Conservation (phyloP, 106 monocot species). For the Dioscorea alata region DNA sequence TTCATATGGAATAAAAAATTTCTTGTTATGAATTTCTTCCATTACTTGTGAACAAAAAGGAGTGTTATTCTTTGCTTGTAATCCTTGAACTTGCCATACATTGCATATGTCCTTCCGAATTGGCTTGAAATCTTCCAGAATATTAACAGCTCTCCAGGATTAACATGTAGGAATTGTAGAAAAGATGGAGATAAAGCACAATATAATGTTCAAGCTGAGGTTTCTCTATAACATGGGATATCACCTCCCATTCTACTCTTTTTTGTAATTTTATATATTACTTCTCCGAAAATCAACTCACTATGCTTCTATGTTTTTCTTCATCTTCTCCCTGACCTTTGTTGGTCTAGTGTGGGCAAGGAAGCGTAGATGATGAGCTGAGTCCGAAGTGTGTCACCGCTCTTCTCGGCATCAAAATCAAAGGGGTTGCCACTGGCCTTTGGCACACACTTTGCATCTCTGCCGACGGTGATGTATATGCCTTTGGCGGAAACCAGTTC, state of each 20-base stretch:
- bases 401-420: slow-evolving; percentile 70
- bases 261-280: slow-evolving; percentile 6
- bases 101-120: background rate
- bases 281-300: slow-evolving; percentile 6
- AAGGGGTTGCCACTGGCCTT: slow-evolving; percentile 68
- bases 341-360: slow-evolving; percentile 86
- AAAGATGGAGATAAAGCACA: slow-evolving; percentile 68
- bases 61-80: background rate
- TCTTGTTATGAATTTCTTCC: background rate
- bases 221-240: slow-evolving; percentile 40
- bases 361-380: slow-evolving; percentile 81
- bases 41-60: background rate
- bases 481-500: slow-evolving; percentile 98
- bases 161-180: slow-evolving; percentile 62
- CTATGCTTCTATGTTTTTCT: slow-evolving; percentile 8
- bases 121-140: slow-evolving; percentile 8
- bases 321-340: slow-evolving; percentile 1
- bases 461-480: slow-evolving; percentile 73
- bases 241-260: slow-evolving; percentile 9
- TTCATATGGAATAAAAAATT: background rate
- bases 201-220: slow-evolving; percentile 62
- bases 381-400: slow-evolving; percentile 88
- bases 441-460: slow-evolving; percentile 97
- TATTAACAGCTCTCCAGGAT: slow-evolving; percentile 56
- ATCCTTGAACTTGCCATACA: slow-evolving; percentile 1